Percentiles rank a stretch among this genome's conserved stretches.
These are phyloP conservation scores for Xylaria nigripes DNA, from an alignment of 495 filamentous ascomycete species.

Conservation along the genomic window DNA sequence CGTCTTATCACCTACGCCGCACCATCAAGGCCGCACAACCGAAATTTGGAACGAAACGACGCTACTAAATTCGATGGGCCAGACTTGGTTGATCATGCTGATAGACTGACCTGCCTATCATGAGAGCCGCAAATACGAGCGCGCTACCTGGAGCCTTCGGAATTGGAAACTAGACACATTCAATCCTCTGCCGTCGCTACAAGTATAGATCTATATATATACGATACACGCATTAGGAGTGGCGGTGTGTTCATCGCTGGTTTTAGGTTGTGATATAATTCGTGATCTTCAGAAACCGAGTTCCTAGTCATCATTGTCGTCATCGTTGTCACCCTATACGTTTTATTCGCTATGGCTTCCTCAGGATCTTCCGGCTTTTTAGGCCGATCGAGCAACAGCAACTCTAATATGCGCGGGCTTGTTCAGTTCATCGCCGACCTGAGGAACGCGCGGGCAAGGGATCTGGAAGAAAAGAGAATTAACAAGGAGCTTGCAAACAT, in stretches of 20 bases:
- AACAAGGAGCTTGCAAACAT: conserved; percentile 99
- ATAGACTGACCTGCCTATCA: conserved; percentile 25
- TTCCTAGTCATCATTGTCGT: conserved; percentile 8
- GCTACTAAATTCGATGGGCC: not conserved
- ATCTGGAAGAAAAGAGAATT: conserved; percentile 97
- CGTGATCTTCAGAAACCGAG: not conserved
- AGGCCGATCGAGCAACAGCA: conserved; percentile 51
- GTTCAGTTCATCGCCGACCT: conserved; percentile 98
- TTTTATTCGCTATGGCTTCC: conserved; percentile 41
- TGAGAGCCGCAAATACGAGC: conserved; percentile 27
- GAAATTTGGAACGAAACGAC: not conserved
- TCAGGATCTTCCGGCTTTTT: conserved; percentile 49
- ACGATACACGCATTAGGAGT: not conserved
- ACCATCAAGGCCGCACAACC: not conserved
- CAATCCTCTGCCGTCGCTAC: not conserved
- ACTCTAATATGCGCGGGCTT: conserved; percentile 72
- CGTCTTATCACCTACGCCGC: not conserved
- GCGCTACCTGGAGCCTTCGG: conserved; percentile 21
- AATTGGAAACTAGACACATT: conserved; percentile 8
- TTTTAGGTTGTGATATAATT: not conserved
- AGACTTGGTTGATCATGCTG: conserved; percentile 21
- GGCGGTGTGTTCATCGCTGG: conserved; percentile 2
- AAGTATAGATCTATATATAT: not conserved
- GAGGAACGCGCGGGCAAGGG: conserved; percentile 86
- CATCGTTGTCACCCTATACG: conserved; percentile 5